Evolutionary conservation across 192 early-diverging fungal genomes (phyloP), one percentile per base, ranked within the genome.

Genomic region (Diversispora epigaea): DNA sequence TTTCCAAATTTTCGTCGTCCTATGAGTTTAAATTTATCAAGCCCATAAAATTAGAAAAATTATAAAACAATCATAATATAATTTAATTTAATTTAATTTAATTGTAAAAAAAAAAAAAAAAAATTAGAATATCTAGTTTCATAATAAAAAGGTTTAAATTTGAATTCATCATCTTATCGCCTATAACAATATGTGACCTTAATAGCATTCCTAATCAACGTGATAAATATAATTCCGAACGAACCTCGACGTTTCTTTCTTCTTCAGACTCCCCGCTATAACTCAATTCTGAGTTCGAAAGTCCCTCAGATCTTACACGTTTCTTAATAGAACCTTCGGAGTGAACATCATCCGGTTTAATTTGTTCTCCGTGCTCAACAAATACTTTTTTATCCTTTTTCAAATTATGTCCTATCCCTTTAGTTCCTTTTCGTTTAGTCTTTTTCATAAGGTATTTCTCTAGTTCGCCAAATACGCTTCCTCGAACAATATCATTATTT

Each of bases 381-480:
- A 65, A 40, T 52, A 15, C 45, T 45, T 41, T 65, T 65, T 65
- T 75, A 46, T 40, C 50, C 4, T 65, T 75, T 40, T 21, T 74
- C 10, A 43, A 15, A 19, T 12, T 21, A 32, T 41, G 62, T 21
- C 39, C 17, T 15, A 44, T 5, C 32, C 55, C 57, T 47, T n/a
- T 39, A 40, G 21, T 19, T 57, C 41, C 21, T 15, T 61, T 54
- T 11, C 21, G 32, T 75, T 52, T 75, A n/a, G 60, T 43, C 11
- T 54, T 55, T 66, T 65, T 65, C 60, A 62, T 62, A 19, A 65
- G 25, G 25, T 65, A 63, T 66, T 75, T 75, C 54, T 75, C 73
- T 6, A 75, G 40, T 41, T 75, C 73, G 17, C 73, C 73, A n/a
- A 75, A 65, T 32, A 75, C 73, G 41, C 44, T 65, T 41, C 73